phyloP scores from a whole-genome alignment of 1,284 basidiomycete genomes.

The Grifola frondosa region DNA sequence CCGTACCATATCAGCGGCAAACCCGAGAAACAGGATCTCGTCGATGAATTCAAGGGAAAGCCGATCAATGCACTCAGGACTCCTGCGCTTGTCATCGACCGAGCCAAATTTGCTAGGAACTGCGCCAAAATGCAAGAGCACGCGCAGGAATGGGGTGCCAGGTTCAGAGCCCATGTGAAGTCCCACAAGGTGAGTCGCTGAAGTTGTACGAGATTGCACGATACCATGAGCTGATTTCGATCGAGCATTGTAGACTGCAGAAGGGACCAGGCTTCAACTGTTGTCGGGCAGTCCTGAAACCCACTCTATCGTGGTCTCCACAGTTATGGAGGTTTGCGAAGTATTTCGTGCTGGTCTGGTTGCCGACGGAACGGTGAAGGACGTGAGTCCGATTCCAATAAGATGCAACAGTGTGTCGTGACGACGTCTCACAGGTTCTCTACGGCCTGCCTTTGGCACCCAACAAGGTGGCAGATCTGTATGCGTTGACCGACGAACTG shows the following conservation, averaged over 20 bases:
- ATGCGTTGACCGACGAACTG: constrained; percentile 56
- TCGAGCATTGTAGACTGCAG: constrained; percentile 53
- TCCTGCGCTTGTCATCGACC: constrained; percentile 78
- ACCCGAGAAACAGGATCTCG: constrained; percentile 56
- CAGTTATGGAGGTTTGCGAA: constrained; percentile 76
- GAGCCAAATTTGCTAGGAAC: constrained; percentile 66
- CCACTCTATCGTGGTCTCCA: constrained; percentile 72
- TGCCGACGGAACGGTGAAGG: constrained; percentile 70
- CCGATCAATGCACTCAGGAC: constrained; percentile 64
- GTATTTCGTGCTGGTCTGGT: constrained; percentile 71
- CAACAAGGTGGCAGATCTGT: constrained; percentile 75
- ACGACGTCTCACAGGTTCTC: constrained; percentile 55
- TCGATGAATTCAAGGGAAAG: constrained; percentile 61
- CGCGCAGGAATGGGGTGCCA: constrained; percentile 61
- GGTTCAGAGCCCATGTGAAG: constrained; percentile 82
- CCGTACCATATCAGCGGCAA: constrained; percentile 42
- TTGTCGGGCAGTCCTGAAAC: constrained; percentile 52
- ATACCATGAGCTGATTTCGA: background rate
- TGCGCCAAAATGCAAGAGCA: constrained; percentile 71
- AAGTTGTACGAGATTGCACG: no score
- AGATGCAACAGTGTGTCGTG: background rate
- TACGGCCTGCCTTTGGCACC: constrained; percentile 73
- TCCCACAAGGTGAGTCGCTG: constrained; percentile 72
- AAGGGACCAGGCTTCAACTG: constrained; percentile 73
- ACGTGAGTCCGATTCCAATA: constrained; percentile 45